A percentile compares a stretch with the other conserved stretches of the same genome.
Evolutionary conservation across 345 rosid species (phyloP).

Genomic region (Citrus cavaleriei): DNA sequence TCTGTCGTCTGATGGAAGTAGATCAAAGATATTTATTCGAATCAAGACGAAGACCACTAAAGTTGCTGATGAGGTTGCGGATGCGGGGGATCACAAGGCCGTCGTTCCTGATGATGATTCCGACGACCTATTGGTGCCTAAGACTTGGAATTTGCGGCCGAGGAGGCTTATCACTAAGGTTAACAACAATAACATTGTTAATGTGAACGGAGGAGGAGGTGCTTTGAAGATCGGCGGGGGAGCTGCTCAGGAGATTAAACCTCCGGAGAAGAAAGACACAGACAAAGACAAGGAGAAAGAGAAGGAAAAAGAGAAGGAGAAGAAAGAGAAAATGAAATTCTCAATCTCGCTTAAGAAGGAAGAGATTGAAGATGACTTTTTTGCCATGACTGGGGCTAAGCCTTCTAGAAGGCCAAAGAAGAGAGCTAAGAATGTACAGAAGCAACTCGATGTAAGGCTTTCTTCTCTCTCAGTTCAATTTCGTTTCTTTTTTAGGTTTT

Average conservation of each 20-base stretch:
- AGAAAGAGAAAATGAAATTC: slow-evolving; percentile 47
- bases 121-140: slow-evolving; percentile 37
- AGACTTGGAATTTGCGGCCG: slow-evolving; percentile 76
- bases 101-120: slow-evolving; percentile 25
- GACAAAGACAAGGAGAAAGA: slow-evolving; percentile 10
- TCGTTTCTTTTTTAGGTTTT: not conserved
- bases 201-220: slow-evolving; percentile 20
- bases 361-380: slow-evolving; percentile 76
- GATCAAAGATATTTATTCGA: slow-evolving; percentile 50
- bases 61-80: slow-evolving; percentile 16
- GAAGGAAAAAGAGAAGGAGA: slow-evolving; percentile 19
- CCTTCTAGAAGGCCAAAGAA: slow-evolving; percentile 69
- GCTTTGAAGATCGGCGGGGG: slow-evolving; percentile 22
- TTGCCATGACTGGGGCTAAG: slow-evolving; percentile 63
- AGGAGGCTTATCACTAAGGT: slow-evolving; percentile 38
- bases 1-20: slow-evolving; percentile 24
- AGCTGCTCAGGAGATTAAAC: slow-evolving; percentile 23
- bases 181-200: slow-evolving; percentile 14
- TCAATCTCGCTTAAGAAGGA: slow-evolving; percentile 54
- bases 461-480: not conserved
- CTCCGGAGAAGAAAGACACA: slow-evolving; percentile 26
- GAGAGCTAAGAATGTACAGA: slow-evolving; percentile 71
- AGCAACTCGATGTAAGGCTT: slow-evolving; percentile 48
- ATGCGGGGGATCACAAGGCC: slow-evolving; percentile 38
- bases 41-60: slow-evolving; percentile 33